These are phyloP conservation scores for Triticum timopheevii DNA, from an alignment of 176 grass and related monocot species.

Conservation along the genomic window DNA sequence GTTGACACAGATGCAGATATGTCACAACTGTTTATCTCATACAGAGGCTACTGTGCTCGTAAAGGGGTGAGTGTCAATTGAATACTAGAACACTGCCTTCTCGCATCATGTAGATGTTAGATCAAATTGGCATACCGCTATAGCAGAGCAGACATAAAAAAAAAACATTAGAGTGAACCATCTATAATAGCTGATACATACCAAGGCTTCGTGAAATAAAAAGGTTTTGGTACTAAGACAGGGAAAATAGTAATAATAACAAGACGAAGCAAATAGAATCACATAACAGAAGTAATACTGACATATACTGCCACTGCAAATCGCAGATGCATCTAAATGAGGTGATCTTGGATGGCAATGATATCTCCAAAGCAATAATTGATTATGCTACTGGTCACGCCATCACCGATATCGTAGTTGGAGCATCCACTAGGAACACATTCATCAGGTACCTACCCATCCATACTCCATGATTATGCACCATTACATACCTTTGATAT, in stretches of 20 bases:
- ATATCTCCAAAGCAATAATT: constrained; percentile 70
- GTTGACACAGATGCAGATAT: constrained; percentile 62
- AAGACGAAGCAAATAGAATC: background rate
- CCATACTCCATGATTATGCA: constrained; percentile 10
- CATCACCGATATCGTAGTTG: constrained; percentile 63
- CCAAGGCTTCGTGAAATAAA: constrained; percentile 8
- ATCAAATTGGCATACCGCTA: background rate
- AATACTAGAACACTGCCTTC: background rate
- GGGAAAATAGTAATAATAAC: too few species aligned
- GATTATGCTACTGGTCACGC: constrained; percentile 53
- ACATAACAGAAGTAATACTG: constrained; percentile 7
- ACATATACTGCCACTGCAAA: constrained; percentile 19
- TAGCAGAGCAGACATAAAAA: background rate
- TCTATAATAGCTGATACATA: constrained; percentile 8
- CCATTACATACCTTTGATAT: constrained; percentile 31
- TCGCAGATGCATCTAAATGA: constrained; percentile 80
- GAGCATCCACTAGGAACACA: constrained; percentile 58
- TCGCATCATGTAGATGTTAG: constrained; percentile 7
- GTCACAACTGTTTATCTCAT: constrained; percentile 58
- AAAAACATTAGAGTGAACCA: background rate
- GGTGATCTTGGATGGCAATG: constrained; percentile 65
- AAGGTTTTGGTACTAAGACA: background rate
- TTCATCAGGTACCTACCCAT: constrained; percentile 54
- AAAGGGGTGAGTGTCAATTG: constrained; percentile 64
- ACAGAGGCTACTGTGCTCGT: constrained; percentile 83